Base-by-base conservation (phyloP, 2,329 filamentous ascomycete species). In the Hortaea werneckii region DNA sequence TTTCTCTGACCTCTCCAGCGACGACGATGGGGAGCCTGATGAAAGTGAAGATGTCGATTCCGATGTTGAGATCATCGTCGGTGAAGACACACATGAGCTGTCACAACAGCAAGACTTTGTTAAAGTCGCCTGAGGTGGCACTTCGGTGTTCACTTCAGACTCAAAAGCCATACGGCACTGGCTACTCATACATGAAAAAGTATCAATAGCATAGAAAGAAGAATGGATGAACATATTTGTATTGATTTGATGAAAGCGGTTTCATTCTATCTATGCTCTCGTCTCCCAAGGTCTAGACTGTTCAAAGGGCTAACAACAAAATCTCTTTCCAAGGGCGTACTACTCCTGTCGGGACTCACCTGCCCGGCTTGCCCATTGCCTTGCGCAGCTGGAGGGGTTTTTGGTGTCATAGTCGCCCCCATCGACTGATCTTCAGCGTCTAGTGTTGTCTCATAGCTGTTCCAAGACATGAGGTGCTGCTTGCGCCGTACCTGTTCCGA, bases 1-100 rank as follows among this genome's bases (percentile, higher is more conserved):
- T 12, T n/a, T 9, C 4, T 61, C 62, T 11, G 86, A 92, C 60
- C 57, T 86, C 41, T 88, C 85, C 47, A 90, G 85, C 71, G 84
- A 88, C 58, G 32, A 9, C 8, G 4, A 35, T 9, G 20, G 4
- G 20, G 32, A 35, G 32, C 32, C 9, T 35, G 85, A 87, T 52
- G 84, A 83, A 52, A 75, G 76, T 43, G 66, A 69, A 40, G 68
- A 71, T 27, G 43, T 57, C 27, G 50, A 56, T 28, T 55, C 52
- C n/a, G 53, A 55, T 26, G 26, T 48, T 10, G 54, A 55, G 40
- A 50, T 55, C 27, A 41, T 67, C 27, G 45, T 63, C 44, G 58
- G 53, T 26, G 57, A 61, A 48, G 64, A 65, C 45, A 67, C 60
- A 46, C 68, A 68, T 53, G 72, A 74, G 55, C 64, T 76, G 49